phyloP scores from a whole-genome alignment of 2,329 filamentous ascomycete genomes.

The Fusarium tricinctum region DNA sequence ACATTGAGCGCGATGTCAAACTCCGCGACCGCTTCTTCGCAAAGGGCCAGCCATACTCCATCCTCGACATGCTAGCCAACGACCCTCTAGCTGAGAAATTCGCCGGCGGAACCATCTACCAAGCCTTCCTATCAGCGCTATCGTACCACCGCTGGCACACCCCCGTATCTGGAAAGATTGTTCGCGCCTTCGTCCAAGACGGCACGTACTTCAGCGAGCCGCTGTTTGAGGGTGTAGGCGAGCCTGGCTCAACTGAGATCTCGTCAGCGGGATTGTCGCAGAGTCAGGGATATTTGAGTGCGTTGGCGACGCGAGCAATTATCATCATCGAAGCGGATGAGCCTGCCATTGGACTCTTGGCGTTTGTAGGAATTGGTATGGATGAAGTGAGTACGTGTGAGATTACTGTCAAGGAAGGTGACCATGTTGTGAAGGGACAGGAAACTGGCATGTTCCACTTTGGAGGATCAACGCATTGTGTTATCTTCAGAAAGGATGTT shows the following conservation, averaged over 20 bases:
- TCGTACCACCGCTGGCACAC: conserved; percentile 81
- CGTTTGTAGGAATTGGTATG: conserved; percentile 81
- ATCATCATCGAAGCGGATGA: conserved; percentile 81
- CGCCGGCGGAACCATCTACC: conserved; percentile 75
- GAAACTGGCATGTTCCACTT: conserved; percentile 85
- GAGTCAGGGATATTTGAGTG: conserved; percentile 76
- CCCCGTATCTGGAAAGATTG: conserved; percentile 73
- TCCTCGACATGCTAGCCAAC: conserved; percentile 73
- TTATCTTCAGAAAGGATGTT: conserved; percentile 74
- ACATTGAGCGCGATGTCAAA: conserved; percentile 64
- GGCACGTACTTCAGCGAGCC: conserved; percentile 78
- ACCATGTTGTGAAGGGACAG: conserved; percentile 77
- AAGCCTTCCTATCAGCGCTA: conserved; percentile 76
- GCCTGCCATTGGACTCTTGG: conserved; percentile 75
- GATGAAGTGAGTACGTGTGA: conserved; percentile 82
- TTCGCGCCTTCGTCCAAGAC: conserved; percentile 68
- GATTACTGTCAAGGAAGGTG: conserved; percentile 75
- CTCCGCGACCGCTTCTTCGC: conserved; percentile 75
- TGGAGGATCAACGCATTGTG: conserved; percentile 78
- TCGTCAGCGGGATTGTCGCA: conserved; percentile 60
- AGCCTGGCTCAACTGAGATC: conserved; percentile 53
- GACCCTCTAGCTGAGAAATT: conserved; percentile 69
- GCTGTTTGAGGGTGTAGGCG: conserved; percentile 55
- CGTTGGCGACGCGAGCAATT: conserved; percentile 76
- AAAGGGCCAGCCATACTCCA: conserved; percentile 77